Percentiles rank a stretch among this genome's conserved stretches.
Conservation (phyloP, 169 alveolate species). For the Plasmodium blacklocki region DNA sequence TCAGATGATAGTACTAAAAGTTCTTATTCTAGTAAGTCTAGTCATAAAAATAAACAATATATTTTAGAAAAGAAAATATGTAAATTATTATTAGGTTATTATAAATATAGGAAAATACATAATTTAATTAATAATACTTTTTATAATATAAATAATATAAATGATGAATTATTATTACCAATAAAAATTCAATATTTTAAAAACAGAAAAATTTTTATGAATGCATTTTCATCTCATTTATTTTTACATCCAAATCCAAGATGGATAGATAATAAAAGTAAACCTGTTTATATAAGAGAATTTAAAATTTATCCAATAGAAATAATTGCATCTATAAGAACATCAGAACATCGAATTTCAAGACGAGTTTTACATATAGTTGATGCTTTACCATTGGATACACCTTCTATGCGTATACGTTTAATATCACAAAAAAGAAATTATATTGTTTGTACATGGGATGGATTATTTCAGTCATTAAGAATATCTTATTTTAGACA, state of each 20-base stretch:
- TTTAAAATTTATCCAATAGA: conserved; percentile 87
- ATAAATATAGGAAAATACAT: conserved; percentile 57
- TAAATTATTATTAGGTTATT: conserved; percentile 53
- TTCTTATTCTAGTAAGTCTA: conserved; percentile 16
- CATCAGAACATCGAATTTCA: conserved; percentile 89
- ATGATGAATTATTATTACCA: conserved; percentile 64
- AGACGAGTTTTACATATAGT: conserved; percentile 89
- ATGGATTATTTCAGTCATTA: conserved; percentile 88
- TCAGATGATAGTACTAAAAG: conserved; percentile 55
- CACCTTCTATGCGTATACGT: conserved; percentile 92
- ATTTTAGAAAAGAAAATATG: conserved; percentile 29
- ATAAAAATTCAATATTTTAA: conserved; percentile 75
- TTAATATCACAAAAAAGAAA: conserved; percentile 86
- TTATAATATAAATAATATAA: conserved; percentile 43
- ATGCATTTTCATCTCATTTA: conserved; percentile 77
- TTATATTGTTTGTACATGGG: conserved; percentile 87
- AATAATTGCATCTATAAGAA: conserved; percentile 89
- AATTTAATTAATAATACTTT: conserved; percentile 61
- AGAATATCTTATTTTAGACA: conserved; percentile 90
- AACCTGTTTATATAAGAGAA: conserved; percentile 87
- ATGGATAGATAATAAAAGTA: conserved; percentile 84
- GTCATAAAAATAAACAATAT: conserved; percentile 7
- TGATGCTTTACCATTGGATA: conserved; percentile 93
- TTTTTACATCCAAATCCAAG: conserved; percentile 86
- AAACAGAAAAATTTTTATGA: conserved; percentile 75